phyloP scores from a whole-genome alignment of 192 early-diverging fungal species.

The Podila clonocystis region DNA sequence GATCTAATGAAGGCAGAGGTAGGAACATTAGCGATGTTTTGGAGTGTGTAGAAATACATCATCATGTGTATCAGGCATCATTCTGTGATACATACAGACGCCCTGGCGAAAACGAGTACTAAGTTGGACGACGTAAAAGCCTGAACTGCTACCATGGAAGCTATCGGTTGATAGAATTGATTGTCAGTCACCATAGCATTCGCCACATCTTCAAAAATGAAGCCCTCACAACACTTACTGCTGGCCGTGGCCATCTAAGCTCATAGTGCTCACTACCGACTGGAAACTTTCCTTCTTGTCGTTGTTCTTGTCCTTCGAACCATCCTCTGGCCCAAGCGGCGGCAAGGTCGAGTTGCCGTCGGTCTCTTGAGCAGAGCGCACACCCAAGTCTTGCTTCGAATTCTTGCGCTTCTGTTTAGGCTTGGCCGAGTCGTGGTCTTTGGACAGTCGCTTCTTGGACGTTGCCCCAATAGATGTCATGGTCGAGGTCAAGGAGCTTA shows the following conservation, averaged over 20 bases:
- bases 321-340: neutral
- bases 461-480: neutral
- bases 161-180: slow-evolving; percentile 18
- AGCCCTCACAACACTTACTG: slow-evolving; percentile 25
- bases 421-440: slow-evolving; percentile 42
- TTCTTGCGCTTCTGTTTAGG: slow-evolving; percentile 39
- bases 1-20: slow-evolving; percentile 12
- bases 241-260: slow-evolving; percentile 77
- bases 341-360: slow-evolving; percentile 23
- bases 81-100: slow-evolving; percentile 26
- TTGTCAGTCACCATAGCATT: no score
- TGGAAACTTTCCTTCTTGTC: slow-evolving; percentile 51
- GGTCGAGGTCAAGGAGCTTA: neutral
- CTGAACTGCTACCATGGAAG: slow-evolving; percentile 79
- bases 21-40: no score
- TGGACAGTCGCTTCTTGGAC: slow-evolving; percentile 35
- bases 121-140: slow-evolving; percentile 77
- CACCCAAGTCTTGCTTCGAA: slow-evolving; percentile 5
- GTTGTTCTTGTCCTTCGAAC: no score
- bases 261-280: slow-evolving; percentile 70
- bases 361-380: neutral
- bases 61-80: no score
- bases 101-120: slow-evolving; percentile 69
- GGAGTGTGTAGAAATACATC: no score
- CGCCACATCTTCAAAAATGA: no score